Conservation (phyloP, 78 protist genomes). For the Goniomonas avonlea region DNA sequence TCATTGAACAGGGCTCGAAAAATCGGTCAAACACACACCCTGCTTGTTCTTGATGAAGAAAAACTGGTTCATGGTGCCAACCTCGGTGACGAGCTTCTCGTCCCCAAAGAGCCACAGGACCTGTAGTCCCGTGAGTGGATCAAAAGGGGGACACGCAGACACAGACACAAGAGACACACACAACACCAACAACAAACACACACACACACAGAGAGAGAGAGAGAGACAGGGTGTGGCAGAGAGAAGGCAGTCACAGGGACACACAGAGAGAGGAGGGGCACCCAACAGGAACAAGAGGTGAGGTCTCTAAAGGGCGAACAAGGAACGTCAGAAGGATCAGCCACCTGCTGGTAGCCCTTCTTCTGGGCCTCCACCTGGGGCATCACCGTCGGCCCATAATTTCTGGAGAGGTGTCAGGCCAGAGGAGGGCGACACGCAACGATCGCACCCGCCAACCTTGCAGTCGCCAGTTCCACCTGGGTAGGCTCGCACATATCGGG, state of each 20-base stretch:
- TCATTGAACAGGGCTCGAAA: too few species aligned
- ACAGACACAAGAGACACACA: background rate
- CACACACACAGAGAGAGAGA: background rate
- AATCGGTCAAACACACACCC: constrained; percentile 44
- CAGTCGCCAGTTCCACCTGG: constrained; percentile 70
- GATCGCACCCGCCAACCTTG: constrained; percentile 75
- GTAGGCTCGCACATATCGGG: constrained; percentile 61
- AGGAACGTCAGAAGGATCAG: too few species aligned
- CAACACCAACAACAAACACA: too few species aligned
- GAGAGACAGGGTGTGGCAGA: too few species aligned
- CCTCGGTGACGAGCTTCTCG: constrained; percentile 82
- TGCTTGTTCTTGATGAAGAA: constrained; percentile 68
- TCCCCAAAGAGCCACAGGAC: constrained; percentile 89
- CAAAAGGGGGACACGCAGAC: too few species aligned
- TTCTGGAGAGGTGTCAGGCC: constrained; percentile 47
- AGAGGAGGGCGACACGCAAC: too few species aligned
- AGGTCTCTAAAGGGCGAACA: too few species aligned
- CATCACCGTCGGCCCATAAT: constrained; percentile 87
- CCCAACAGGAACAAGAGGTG: too few species aligned
- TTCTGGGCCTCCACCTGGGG: constrained; percentile 75
- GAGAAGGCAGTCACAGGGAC: background rate
- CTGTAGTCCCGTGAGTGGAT: too few species aligned
- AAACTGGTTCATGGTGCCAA: constrained; percentile 96
- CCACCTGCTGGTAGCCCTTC: constrained; percentile 61
- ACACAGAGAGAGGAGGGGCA: too few species aligned